Conservation (phyloP, 805 yeast species). For the Metschnikowia continentalis region DNA sequence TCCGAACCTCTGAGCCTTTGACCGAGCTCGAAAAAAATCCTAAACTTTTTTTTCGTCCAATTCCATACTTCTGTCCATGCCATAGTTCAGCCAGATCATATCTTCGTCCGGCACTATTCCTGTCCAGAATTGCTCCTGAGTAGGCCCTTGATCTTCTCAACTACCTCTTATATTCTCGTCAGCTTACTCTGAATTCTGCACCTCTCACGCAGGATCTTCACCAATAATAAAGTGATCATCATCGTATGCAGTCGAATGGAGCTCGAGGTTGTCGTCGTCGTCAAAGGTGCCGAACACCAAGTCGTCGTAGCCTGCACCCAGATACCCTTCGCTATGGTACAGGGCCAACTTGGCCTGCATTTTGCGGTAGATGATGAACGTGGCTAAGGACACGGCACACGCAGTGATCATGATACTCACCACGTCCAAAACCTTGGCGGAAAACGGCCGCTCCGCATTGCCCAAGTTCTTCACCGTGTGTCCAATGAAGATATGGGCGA, state of each 20-base stretch:
- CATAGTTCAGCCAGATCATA: too few species aligned
- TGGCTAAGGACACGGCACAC: conserved; percentile 51
- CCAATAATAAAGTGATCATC: conserved; percentile 39
- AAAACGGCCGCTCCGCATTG: conserved; percentile 43
- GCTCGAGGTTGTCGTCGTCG: conserved; percentile 35
- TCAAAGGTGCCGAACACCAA: conserved; percentile 40
- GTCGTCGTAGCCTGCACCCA: conserved; percentile 23
- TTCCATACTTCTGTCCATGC: too few species aligned
- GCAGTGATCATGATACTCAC: conserved; percentile 57
- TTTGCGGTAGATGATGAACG: conserved; percentile 62
- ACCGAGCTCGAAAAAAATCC: too few species aligned
- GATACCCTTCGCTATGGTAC: conserved; percentile 20
- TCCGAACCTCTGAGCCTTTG: too few species aligned
- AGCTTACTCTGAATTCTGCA: too few species aligned
- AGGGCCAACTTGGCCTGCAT: conserved; percentile 37
- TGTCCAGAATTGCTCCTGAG: too few species aligned
- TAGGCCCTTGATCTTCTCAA: too few species aligned
- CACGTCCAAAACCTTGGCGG: conserved; percentile 57
- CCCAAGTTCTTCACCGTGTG: conserved; percentile 68
- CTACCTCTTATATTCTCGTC: too few species aligned
- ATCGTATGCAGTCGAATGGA: conserved; percentile 35
- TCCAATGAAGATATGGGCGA: conserved; percentile 77
- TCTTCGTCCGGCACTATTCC: too few species aligned
- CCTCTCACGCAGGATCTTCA: too few species aligned
- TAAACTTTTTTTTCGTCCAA: too few species aligned